phyloP scores from a whole-genome alignment of 768 basidiomycete species.

The Asterophora lycoperdoides region DNA sequence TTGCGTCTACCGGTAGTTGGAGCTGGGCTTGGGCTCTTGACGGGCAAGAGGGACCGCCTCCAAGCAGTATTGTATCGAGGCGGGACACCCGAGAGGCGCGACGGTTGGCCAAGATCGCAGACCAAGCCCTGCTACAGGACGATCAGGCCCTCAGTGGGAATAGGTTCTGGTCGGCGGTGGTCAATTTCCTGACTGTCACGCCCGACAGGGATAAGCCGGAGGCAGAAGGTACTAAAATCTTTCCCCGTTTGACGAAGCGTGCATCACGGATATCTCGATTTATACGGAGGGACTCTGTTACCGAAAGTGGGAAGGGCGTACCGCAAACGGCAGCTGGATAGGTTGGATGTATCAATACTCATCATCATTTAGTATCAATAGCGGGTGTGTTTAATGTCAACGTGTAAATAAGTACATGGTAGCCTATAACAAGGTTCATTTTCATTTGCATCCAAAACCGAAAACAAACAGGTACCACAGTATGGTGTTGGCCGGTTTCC shows the following conservation, averaged over 20 bases:
- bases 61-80: conserved; percentile 87
- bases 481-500: too few relatives aligned
- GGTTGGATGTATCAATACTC: not conserved
- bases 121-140: conserved; percentile 56
- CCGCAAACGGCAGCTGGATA: not conserved
- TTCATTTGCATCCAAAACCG: too few relatives aligned
- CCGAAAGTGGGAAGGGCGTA: not conserved
- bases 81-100: conserved; percentile 82
- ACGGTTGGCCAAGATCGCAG: conserved; percentile 68
- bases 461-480: too few relatives aligned
- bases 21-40: conserved; percentile 86
- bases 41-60: conserved; percentile 77
- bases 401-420: not conserved
- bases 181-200: conserved; percentile 56
- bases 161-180: conserved; percentile 64
- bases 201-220: conserved; percentile 38
- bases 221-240: not conserved
- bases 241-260: not conserved
- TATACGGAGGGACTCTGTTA: conserved; percentile 8
- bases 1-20: conserved; percentile 54
- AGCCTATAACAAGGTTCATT: too few relatives aligned
- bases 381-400: not conserved
- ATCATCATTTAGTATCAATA: too few relatives aligned
- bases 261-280: conserved; percentile 9
- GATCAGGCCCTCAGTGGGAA: conserved; percentile 61